Evolutionary conservation across 2,329 filamentous ascomycete species (phyloP).

Genomic region (Thermoascus crustaceus): DNA sequence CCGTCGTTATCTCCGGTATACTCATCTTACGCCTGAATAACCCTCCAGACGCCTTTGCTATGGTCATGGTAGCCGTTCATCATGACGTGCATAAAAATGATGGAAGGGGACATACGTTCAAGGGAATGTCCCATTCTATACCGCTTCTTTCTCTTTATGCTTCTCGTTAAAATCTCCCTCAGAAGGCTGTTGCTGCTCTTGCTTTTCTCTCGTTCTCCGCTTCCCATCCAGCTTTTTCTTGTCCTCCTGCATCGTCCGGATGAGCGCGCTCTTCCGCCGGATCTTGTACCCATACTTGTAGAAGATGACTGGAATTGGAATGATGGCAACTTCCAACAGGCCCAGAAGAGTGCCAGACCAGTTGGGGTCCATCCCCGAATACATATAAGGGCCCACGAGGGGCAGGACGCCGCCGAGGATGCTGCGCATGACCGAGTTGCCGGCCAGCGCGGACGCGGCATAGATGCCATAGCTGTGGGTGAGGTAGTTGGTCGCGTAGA

Average conservation of each 20-base stretch:
- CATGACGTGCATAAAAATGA: too few relatives aligned
- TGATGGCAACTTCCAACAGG: slow-evolving; percentile 61
- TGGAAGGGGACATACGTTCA: too few relatives aligned
- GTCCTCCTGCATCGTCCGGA: slow-evolving; percentile 50
- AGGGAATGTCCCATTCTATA: too few relatives aligned
- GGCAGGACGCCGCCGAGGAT: slow-evolving; percentile 71
- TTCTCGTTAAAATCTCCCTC: too few relatives aligned
- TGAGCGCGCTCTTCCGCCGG: slow-evolving; percentile 47
- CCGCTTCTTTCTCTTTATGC: too few relatives aligned
- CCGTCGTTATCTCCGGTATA: not conserved
- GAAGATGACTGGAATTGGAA: slow-evolving; percentile 74
- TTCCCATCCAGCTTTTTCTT: slow-evolving; percentile 40
- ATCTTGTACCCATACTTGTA: slow-evolving; percentile 55
- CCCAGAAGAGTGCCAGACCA: slow-evolving; percentile 74
- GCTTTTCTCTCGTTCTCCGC: slow-evolving; percentile 11
- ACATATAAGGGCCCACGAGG: slow-evolving; percentile 66
- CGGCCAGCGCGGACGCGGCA: slow-evolving; percentile 69
- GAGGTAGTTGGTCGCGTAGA: slow-evolving; percentile 74
- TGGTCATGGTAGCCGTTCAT: not conserved
- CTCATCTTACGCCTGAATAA: not conserved
- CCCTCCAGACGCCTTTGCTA: not conserved
- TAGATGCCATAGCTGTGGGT: slow-evolving; percentile 74
- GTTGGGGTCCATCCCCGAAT: slow-evolving; percentile 58
- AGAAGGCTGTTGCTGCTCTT: slow-evolving; percentile 14
- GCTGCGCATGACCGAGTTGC: slow-evolving; percentile 67